Percentiles rank a stretch among this genome's conserved stretches.
Conservation (phyloP, 78 protist species). For the Dictyostelium discoideum region DNA sequence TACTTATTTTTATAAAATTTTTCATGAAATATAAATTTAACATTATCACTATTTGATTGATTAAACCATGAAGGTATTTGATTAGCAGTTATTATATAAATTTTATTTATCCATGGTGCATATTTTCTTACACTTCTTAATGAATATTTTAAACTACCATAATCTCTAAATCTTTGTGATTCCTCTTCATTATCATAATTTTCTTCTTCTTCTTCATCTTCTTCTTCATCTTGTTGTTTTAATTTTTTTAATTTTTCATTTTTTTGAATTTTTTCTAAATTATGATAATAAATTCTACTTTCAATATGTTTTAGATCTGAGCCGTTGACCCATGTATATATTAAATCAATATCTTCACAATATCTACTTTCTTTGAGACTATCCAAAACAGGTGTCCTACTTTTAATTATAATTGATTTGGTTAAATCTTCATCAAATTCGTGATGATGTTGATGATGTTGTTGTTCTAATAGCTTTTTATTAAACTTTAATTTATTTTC, state of each 20-base stretch:
- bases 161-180: constrained; percentile 36
- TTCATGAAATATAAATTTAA: neutral
- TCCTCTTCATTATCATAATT: neutral
- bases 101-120: constrained; percentile 31
- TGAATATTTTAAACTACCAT: constrained; percentile 47
- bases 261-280: neutral
- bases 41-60: neutral
- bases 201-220: too few relatives aligned
- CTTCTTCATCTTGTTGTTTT: too few relatives aligned
- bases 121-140: constrained; percentile 25
- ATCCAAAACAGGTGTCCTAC: neutral
- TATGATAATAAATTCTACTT: neutral
- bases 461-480: too few relatives aligned
- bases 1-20: neutral
- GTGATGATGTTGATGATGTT: neutral
- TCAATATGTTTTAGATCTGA: constrained; percentile 86
- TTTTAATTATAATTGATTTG: neutral
- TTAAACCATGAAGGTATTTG: constrained; percentile 53
- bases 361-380: neutral
- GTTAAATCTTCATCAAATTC: neutral
- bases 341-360: constrained; percentile 86
- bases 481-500: too few relatives aligned
- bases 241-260: neutral
- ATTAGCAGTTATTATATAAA: constrained; percentile 7
- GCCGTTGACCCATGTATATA: constrained; percentile 99